These are phyloP conservation scores for Endocladia muricata DNA, from an alignment of 31 red algal genomes.

Conservation along the genomic window DNA sequence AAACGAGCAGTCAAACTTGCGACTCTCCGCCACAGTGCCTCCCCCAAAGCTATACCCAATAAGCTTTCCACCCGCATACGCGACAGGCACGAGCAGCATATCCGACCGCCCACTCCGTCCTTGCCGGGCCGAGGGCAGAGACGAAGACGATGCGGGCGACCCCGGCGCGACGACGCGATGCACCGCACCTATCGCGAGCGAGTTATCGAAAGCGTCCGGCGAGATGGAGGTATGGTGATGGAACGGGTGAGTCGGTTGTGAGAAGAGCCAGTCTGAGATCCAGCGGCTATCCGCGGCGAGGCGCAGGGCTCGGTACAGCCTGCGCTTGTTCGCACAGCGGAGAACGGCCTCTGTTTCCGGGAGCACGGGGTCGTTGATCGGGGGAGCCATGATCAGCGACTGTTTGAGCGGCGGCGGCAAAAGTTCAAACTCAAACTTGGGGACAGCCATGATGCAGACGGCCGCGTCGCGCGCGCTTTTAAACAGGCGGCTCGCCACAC, in stretches of 20 bases:
- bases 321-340: slow-evolving; percentile 10
- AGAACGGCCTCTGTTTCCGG: slow-evolving; percentile 24
- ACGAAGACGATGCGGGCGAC: not conserved
- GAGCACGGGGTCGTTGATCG: not conserved
- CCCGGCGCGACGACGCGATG: not conserved
- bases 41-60: slow-evolving; percentile 51
- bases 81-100: slow-evolving; percentile 35
- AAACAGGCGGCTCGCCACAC: too few species aligned
- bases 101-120: too few species aligned
- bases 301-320: slow-evolving; percentile 5
- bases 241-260: slow-evolving; percentile 14
- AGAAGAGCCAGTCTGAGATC: slow-evolving; percentile 39
- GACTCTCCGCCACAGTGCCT: not conserved
- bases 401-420: not conserved
- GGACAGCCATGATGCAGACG: not conserved
- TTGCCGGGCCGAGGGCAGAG: slow-evolving; percentile 2
- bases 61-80: slow-evolving; percentile 1
- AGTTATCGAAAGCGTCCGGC: slow-evolving; percentile 19
- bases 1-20: slow-evolving; percentile 1
- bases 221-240: slow-evolving; percentile 24
- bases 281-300: not conserved
- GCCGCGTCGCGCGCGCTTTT: too few species aligned
- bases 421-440: not conserved
- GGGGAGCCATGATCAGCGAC: too few species aligned
- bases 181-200: slow-evolving; percentile 1